Conservation (phyloP, 2,329 filamentous ascomycete species). For the Eutypella sp. region DNA sequence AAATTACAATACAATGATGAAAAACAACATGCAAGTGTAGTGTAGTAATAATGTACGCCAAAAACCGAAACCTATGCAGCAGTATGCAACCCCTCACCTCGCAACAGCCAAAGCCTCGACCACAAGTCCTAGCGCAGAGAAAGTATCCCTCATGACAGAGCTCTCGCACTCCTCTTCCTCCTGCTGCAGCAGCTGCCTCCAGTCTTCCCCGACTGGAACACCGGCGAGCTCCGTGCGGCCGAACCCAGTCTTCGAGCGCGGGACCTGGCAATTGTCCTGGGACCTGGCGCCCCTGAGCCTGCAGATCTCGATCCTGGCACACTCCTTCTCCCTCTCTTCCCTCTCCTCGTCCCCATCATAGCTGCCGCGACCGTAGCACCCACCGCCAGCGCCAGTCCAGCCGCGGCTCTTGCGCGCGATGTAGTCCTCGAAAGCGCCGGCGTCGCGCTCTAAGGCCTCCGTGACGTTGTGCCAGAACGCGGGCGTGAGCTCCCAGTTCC, state of each 20-base stretch:
- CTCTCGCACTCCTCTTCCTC: conserved; percentile 6
- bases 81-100: neutral
- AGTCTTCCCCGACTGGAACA: conserved; percentile 27
- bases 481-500: conserved; percentile 41
- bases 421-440: conserved; percentile 41
- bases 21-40: no score
- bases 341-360: conserved; percentile 3
- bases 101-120: neutral
- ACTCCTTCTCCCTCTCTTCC: conserved; percentile 27
- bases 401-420: conserved; percentile 43
- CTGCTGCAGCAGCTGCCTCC: conserved; percentile 5
- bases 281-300: conserved; percentile 46
- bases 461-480: conserved; percentile 58
- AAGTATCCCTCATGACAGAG: conserved; percentile 2
- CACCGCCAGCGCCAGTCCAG: conserved; percentile 29
- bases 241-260: conserved; percentile 29
- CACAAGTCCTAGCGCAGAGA: neutral
- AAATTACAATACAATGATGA: no score
- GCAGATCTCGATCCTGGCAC: conserved; percentile 44
- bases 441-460: conserved; percentile 37
- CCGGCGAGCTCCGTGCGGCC: no score
- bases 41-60: no score
- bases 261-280: conserved; percentile 45
- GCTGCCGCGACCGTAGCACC: no score
- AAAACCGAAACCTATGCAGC: neutral